These are phyloP conservation scores for Naganishia cerealis DNA, from an alignment of 1,284 basidiomycete genomes.

Conservation along the genomic window DNA sequence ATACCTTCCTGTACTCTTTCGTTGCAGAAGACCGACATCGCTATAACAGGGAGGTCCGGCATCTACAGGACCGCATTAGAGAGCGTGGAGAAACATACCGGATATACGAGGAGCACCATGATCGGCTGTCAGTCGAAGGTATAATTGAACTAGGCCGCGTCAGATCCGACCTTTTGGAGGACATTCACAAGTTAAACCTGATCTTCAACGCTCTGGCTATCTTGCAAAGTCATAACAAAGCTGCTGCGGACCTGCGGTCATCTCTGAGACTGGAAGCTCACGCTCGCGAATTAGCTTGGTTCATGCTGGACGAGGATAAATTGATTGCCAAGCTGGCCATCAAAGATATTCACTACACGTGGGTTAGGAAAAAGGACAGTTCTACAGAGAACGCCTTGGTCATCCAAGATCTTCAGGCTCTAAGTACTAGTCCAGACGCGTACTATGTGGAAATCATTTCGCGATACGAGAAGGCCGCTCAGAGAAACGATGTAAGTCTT, in stretches of 20 bases:
- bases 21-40: slow-evolving; percentile 78
- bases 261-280: slow-evolving; percentile 78
- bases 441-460: slow-evolving; percentile 85
- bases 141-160: slow-evolving; percentile 62
- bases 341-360: slow-evolving; percentile 74
- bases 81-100: slow-evolving; percentile 61
- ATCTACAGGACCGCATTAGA: slow-evolving; percentile 74
- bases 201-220: slow-evolving; percentile 84
- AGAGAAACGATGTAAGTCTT: slow-evolving; percentile 31
- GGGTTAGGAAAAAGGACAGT: slow-evolving; percentile 85
- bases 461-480: slow-evolving; percentile 26
- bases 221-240: slow-evolving; percentile 68
- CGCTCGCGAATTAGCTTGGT: slow-evolving; percentile 88
- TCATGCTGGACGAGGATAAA: slow-evolving; percentile 72
- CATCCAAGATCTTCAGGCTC: slow-evolving; percentile 74
- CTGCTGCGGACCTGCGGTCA: slow-evolving; percentile 70
- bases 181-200: slow-evolving; percentile 77
- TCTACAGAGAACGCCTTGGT: slow-evolving; percentile 77
- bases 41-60: slow-evolving; percentile 66
- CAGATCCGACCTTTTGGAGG: slow-evolving; percentile 70
- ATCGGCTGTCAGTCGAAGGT: slow-evolving; percentile 59
- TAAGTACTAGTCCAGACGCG: slow-evolving; percentile 82
- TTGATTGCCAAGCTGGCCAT: slow-evolving; percentile 84
- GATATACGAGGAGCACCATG: slow-evolving; percentile 60
- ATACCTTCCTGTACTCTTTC: slow-evolving; percentile 83